These are phyloP conservation scores for Monosporascus sp. DNA, from an alignment of 2,329 filamentous ascomycete genomes.

Conservation along the genomic window DNA sequence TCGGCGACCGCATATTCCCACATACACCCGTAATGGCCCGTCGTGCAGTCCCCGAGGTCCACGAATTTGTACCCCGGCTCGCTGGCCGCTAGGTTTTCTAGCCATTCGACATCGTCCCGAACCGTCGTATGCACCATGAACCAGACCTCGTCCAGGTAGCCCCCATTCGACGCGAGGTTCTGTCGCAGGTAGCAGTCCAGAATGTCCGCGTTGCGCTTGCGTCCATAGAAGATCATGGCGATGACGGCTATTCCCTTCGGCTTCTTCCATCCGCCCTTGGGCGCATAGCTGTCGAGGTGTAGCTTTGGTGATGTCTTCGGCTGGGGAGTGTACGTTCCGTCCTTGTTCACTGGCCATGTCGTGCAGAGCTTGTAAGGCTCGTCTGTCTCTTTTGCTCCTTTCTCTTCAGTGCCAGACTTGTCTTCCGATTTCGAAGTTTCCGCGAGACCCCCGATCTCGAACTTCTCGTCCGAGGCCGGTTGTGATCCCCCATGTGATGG, in stretches of 20 bases:
- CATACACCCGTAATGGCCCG: constrained; percentile 29
- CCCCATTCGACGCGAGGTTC: constrained; percentile 38
- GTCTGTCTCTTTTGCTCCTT: neutral
- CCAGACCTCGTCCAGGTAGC: constrained; percentile 38
- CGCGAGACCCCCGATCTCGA: no score
- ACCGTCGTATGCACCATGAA: constrained; percentile 38
- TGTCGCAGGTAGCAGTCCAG: constrained; percentile 40
- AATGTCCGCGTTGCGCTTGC: constrained; percentile 36
- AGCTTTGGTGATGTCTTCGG: neutral
- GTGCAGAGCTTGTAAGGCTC: constrained; percentile 1
- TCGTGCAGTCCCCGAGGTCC: constrained; percentile 27
- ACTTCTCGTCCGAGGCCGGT: no score
- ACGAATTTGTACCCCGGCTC: constrained; percentile 31
- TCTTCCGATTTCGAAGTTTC: no score
- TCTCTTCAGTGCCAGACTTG: neutral
- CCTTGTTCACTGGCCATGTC: constrained; percentile 8
- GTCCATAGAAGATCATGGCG: constrained; percentile 40
- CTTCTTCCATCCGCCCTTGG: constrained; percentile 22
- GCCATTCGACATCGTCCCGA: constrained; percentile 31
- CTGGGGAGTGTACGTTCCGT: constrained; percentile 1
- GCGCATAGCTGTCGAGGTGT: constrained; percentile 17
- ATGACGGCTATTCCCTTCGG: constrained; percentile 29
- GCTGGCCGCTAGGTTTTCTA: constrained; percentile 31
- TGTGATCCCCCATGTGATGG: no score
- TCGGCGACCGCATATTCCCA: constrained; percentile 26